Evolutionary conservation across 148 eudicot species (phyloP).

Genomic region (Cornus controversa): DNA sequence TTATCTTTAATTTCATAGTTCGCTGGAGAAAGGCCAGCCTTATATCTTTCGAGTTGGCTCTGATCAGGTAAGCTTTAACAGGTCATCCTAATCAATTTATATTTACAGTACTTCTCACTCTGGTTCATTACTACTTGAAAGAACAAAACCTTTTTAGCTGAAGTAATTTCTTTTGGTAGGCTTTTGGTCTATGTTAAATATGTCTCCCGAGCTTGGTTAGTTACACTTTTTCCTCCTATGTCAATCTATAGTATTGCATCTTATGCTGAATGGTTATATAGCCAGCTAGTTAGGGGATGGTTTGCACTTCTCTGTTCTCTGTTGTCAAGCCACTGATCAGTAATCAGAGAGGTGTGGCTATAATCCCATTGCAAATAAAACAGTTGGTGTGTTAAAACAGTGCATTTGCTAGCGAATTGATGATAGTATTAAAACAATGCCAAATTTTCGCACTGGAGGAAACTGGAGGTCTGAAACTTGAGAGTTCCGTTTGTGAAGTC

Average conservation of each 20-base stretch:
- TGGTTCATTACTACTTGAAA: neutral
- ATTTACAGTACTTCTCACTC: neutral
- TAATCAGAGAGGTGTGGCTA: neutral
- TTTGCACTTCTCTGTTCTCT: neutral
- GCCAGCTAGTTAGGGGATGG: neutral
- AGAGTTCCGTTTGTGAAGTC: neutral
- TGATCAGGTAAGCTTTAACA: conserved; percentile 66
- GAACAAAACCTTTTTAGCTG: neutral
- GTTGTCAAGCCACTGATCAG: neutral
- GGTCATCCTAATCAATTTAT: neutral
- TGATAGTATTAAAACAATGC: neutral
- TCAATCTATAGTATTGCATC: neutral
- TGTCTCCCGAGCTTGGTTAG: too few species aligned
- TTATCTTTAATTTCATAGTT: conserved; percentile 42
- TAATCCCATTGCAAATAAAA: neutral
- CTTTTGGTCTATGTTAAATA: neutral
- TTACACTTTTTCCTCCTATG: neutral
- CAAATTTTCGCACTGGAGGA: neutral
- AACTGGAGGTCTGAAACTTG: neutral
- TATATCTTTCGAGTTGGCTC: conserved; percentile 94
- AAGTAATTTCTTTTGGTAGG: neutral
- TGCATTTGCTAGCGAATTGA: neutral
- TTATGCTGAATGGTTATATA: neutral
- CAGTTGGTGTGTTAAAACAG: neutral
- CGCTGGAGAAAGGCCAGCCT: conserved; percentile 80